Evolutionary conservation across 2,329 filamentous ascomycete genomes (phyloP), one percentile per base, ranked within the genome.

Genomic region (Cercospora berteroae): DNA sequence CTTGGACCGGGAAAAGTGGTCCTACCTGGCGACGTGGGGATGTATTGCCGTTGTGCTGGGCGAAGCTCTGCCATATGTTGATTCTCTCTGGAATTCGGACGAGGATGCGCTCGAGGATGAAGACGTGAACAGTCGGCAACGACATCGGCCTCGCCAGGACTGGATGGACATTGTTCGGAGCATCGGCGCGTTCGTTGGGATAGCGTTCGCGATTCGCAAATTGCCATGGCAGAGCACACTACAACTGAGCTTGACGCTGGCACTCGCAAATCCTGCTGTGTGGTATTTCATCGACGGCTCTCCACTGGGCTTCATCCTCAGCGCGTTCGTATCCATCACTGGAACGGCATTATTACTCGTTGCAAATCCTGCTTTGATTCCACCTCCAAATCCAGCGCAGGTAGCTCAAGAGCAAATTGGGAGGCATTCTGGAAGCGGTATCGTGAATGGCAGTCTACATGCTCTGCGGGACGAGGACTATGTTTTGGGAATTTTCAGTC

Each of bases 241-340:
- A n/a, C 95, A 99, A 80, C 89, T 96, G 20, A 96, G 94, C 1
- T 80, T 96, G 27, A 95, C 94, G 0, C 88, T 99, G 59, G 92
- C 93, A 23, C 87, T 98, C 67, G 92, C 91, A 20, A 98, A 98
- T 77, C 94, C 95, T 1, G 90, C 95, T 9, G 83, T 99, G 18
- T 99, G 95, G 95, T 99, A 96, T 80, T 84, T 98, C 25, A 91
- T 99, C 76, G 95, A 99, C 80, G 91, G 94, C 60, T 95, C 93
- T 57, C 89, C 88, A 72, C 87, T 93, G 0, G 95, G 95, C 4
- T 90, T 98, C 72, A 81, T 95, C 36, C 86, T 97, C 64, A 93
- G 92, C 0, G 84, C 89, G 13, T 81, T 87, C 1, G 89, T 97
- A 10, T 91, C 92, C 1, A 77, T 94, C 27, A 81, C 86, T 0